Evolutionary conservation across 2,329 filamentous ascomycete genomes (phyloP).

Genomic region (Sporothrix brunneoviolacea): DNA sequence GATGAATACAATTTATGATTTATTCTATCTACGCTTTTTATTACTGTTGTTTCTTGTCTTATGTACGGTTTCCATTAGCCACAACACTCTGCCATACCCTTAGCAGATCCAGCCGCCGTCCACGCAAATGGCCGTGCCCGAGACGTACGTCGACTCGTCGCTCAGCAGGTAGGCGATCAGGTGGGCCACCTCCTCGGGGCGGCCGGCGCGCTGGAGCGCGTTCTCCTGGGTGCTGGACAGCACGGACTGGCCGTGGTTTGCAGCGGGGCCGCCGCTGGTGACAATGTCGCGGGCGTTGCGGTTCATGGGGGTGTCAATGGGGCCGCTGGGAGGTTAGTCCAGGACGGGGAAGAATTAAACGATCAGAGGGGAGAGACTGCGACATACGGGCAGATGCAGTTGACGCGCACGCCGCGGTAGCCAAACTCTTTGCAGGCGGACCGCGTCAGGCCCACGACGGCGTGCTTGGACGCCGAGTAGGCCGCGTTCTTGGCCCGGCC

Average conservation of each 20-base stretch:
- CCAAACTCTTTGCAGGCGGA: slow-evolving; percentile 16
- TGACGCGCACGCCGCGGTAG: slow-evolving; percentile 14
- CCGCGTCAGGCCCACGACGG: slow-evolving; percentile 16
- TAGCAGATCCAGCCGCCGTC: slow-evolving; percentile 17
- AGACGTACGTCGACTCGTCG: slow-evolving; percentile 19
- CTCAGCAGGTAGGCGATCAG: slow-evolving; percentile 17
- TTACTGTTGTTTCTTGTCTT: not conserved
- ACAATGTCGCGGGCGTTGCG: slow-evolving; percentile 12
- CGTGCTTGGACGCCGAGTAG: slow-evolving; percentile 16
- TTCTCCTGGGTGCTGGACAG: slow-evolving; percentile 11
- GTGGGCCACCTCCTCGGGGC: slow-evolving; percentile 15
- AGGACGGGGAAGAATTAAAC: not conserved
- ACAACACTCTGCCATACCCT: not conserved
- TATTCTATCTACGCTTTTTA: too few species aligned
- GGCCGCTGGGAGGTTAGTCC: not conserved
- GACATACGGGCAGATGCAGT: slow-evolving; percentile 23
- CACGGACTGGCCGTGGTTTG: not conserved
- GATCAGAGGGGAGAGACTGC: not conserved
- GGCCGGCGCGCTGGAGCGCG: slow-evolving; percentile 12
- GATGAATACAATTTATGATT: not conserved
- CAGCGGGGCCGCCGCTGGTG: not conserved
- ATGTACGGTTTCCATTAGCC: not conserved
- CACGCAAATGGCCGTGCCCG: slow-evolving; percentile 15
- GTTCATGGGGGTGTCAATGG: slow-evolving; percentile 13
- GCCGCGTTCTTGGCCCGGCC: slow-evolving; percentile 24